These are phyloP conservation scores for Suillus bovinus DNA, from an alignment of 768 basidiomycete species.

Conservation along the genomic window DNA sequence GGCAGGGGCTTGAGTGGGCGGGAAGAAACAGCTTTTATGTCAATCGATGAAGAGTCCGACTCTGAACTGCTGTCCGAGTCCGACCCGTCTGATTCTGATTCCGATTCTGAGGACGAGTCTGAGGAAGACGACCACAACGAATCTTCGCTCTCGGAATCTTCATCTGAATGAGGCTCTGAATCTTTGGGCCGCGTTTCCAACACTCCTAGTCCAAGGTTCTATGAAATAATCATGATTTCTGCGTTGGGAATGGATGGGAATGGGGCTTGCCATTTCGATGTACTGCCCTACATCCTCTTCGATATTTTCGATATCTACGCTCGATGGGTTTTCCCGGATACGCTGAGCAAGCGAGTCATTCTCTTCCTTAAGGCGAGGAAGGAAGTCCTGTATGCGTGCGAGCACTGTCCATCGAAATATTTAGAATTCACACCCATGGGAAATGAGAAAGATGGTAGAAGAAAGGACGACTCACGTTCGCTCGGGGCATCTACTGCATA, in stretches of 20 bases:
- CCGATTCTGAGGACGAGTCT: conserved; percentile 12
- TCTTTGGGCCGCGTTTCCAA: conserved; percentile 41
- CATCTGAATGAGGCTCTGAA: conserved; percentile 13
- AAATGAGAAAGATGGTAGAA: conserved; percentile 4
- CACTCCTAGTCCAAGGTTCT: conserved; percentile 69
- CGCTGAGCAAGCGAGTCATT: conserved; percentile 53
- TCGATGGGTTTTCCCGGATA: conserved; percentile 49
- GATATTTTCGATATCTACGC: conserved; percentile 72
- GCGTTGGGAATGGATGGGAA: neutral
- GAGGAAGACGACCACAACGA: neutral
- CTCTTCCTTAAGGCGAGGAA: conserved; percentile 66
- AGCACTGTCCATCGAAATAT: conserved; percentile 48
- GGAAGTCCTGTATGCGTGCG: conserved; percentile 63
- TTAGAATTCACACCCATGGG: neutral
- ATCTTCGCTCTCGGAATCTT: conserved; percentile 8
- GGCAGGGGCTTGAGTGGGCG: conserved; percentile 52
- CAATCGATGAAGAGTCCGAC: conserved; percentile 21
- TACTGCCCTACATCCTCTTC: conserved; percentile 47
- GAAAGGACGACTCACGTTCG: conserved; percentile 43
- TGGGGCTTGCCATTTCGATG: conserved; percentile 61
- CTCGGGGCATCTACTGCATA: conserved; percentile 43
- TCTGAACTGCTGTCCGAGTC: conserved; percentile 19
- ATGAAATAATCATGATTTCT: neutral
- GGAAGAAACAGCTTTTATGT: conserved; percentile 42
- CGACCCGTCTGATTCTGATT: neutral